Conservation (phyloP, 345 rosid genomes). For the Sonneratia alba region DNA sequence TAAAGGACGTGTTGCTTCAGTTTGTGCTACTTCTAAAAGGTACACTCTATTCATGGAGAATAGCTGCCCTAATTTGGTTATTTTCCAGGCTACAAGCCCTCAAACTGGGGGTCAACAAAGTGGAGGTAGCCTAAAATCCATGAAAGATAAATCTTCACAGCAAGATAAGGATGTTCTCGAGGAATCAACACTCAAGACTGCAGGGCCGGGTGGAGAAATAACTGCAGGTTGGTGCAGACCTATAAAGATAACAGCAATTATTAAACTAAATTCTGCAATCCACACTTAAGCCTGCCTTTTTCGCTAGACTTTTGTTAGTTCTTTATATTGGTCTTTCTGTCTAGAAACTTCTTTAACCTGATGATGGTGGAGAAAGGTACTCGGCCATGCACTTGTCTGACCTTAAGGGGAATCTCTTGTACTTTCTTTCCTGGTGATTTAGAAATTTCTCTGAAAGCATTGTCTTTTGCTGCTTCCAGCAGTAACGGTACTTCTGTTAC, state of each 20-base stretch:
- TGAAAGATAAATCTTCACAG: slow-evolving; percentile 64
- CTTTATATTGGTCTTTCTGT: background rate
- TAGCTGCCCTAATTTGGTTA: background rate
- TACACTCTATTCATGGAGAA: background rate
- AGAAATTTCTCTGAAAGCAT: background rate
- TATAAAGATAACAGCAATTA: background rate
- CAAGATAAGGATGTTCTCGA: slow-evolving; percentile 73
- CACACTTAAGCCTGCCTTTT: background rate
- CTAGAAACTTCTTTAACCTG: background rate
- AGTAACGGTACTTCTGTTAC: background rate
- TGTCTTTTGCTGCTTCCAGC: background rate
- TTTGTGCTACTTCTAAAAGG: background rate
- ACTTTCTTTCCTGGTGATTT: background rate
- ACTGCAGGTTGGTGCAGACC: slow-evolving; percentile 62
- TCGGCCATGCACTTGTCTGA: background rate
- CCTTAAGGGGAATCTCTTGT: background rate
- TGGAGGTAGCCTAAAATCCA: slow-evolving; percentile 78
- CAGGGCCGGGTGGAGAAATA: slow-evolving; percentile 90
- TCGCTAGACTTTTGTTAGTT: background rate
- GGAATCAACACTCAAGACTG: slow-evolving; percentile 74
- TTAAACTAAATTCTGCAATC: background rate
- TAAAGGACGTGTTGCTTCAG: background rate
- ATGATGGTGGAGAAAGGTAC: background rate
- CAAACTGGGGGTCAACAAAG: slow-evolving; percentile 53
- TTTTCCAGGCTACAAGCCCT: slow-evolving; percentile 78